Base-by-base conservation (phyloP, 2,329 filamentous ascomycete species). In the Cladophialophora exuberans region DNA sequence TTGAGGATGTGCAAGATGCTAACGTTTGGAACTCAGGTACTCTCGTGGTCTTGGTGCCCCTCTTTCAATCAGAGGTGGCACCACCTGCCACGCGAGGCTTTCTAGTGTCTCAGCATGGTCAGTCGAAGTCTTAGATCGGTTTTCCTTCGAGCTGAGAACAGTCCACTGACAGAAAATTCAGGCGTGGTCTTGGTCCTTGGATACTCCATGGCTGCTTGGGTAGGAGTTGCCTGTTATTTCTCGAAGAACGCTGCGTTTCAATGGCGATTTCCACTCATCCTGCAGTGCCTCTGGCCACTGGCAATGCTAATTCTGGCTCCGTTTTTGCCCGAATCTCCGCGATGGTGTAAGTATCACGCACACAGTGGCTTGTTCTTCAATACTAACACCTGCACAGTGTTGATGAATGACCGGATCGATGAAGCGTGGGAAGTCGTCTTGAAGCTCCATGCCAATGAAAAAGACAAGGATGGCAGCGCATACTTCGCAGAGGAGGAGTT, bases 291-390 rank as follows among this genome's bases (percentile, higher is more conserved):
- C 11, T 33, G 15, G 17, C 51, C 52, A 13, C 10, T 62, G 26
- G 22, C 59, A n/a, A 54, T 66, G 20, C 68, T 76, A 26, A 65
- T 78, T 51, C 76, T 72, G 2, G 73, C 78, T 20, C 45, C 56
- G 2, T 63, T 65, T 46, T 60, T 64, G 20, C 65, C 65, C 2
- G 64, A 66, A 52, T 63, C 60, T 0, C 65, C 64, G 7, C 56
- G 64, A 13, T 66, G 62, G 31, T 50, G 43, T 47, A 22, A 25
- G 43, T 38, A 10, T 4, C 9, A 35, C n/a, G n/a, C n/a, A 4
- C 31, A 35, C 31, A 11, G 10, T 4, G 11, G 4, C 31, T 13
- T 3, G 31, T 11, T 35, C 9, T 15, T 3, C 31, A 25, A 7
- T 11, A 25, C 3, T 64, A 13, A 52, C 62, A 51, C 61, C 64